A percentile compares a stretch with the other conserved stretches of the same genome.
Evolutionary conservation across 805 yeast species (phyloP).

Genomic region (Metschnikowia gruessii): DNA sequence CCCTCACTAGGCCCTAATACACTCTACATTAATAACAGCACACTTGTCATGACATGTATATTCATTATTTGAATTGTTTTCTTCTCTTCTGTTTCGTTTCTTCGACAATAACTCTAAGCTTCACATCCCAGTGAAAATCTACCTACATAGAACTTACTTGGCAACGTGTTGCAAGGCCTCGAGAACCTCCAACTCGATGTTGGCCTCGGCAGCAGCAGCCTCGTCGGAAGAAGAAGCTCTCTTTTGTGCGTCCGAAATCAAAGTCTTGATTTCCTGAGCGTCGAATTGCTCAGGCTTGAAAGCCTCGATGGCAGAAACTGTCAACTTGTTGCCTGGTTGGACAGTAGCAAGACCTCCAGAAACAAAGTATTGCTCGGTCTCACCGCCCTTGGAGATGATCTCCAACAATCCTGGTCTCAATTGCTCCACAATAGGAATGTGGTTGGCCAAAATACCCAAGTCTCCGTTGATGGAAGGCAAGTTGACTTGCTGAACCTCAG

Average conservation of each 20-base stretch:
- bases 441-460: slow-evolving; percentile 95
- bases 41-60: background rate
- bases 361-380: slow-evolving; percentile 78
- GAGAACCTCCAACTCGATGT: slow-evolving; percentile 91
- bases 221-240: slow-evolving; percentile 82
- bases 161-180: slow-evolving; percentile 88
- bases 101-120: background rate
- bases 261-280: slow-evolving; percentile 69
- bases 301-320: slow-evolving; percentile 94
- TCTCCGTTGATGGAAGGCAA: slow-evolving; percentile 95
- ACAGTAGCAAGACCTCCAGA: slow-evolving; percentile 97
- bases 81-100: background rate
- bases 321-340: slow-evolving; percentile 87
- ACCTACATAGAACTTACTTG: slow-evolving; percentile 41
- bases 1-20: no score
- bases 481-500: slow-evolving; percentile 74
- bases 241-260: slow-evolving; percentile 92
- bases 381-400: slow-evolving; percentile 73
- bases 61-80: background rate
- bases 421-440: slow-evolving; percentile 97
- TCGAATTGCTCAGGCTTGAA: slow-evolving; percentile 87
- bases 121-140: background rate
- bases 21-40: no score
- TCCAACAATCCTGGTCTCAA: slow-evolving; percentile 94
- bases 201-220: slow-evolving; percentile 88